Evolutionary conservation across 768 basidiomycete genomes (phyloP).

Genomic region (Trametes gibbosa): DNA sequence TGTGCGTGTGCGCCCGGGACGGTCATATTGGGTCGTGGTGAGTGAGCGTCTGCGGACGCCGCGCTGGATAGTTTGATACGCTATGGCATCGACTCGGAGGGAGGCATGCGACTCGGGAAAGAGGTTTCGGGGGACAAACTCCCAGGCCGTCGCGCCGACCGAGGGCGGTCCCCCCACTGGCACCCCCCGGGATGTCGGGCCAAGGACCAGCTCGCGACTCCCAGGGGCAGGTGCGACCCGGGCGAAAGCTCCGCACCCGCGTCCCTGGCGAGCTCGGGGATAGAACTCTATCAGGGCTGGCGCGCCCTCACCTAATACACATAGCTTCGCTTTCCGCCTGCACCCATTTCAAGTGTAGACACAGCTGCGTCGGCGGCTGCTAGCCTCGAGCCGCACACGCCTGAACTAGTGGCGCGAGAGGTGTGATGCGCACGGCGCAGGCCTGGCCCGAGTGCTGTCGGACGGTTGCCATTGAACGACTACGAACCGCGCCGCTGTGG

Average conservation of each 20-base stretch:
- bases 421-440: not conserved
- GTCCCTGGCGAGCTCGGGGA: not conserved
- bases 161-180: not conserved
- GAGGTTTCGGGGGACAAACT: not conserved
- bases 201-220: too few species aligned
- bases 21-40: not conserved
- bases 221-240: not conserved
- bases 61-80: not conserved
- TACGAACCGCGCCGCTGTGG: not conserved
- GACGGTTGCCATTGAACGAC: not conserved
- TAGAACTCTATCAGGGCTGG: slow-evolving; percentile 4
- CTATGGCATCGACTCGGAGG: not conserved
- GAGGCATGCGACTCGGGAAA: not conserved
- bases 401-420: not conserved
- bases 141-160: not conserved
- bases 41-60: not conserved
- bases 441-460: slow-evolving; percentile 1
- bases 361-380: not conserved
- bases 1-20: not conserved
- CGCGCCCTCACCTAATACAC: not conserved
- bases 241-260: not conserved
- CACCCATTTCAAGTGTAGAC: not conserved
- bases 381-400: not conserved
- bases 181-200: too few species aligned
- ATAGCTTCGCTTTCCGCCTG: not conserved